These are phyloP conservation scores for Paxillus ammoniavirescens DNA, from an alignment of 768 basidiomycete species.

Conservation along the genomic window DNA sequence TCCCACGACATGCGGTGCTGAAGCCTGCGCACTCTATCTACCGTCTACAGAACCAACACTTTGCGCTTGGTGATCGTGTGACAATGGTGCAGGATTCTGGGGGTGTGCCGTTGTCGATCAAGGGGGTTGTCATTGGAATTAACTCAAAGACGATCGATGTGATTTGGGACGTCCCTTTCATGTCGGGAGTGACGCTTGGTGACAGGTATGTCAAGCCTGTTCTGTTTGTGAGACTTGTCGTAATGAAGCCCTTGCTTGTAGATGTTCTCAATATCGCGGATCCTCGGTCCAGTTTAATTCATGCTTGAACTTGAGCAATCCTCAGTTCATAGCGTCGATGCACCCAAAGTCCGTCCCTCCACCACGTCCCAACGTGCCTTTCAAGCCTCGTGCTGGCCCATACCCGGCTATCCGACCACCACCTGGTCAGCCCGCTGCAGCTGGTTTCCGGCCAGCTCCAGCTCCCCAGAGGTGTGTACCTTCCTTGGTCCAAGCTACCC, in stretches of 20 bases:
- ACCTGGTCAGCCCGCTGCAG: conserved; percentile 50
- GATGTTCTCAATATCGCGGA: conserved; percentile 92
- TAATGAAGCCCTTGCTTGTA: conserved; percentile 25
- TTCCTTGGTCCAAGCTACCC: not conserved
- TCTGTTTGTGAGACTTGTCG: not conserved
- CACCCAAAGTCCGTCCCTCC: conserved; percentile 54
- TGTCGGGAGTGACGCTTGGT: conserved; percentile 85
- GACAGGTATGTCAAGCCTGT: conserved; percentile 54
- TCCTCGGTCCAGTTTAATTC: conserved; percentile 83
- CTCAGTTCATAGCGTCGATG: conserved; percentile 81
- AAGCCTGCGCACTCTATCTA: conserved; percentile 90
- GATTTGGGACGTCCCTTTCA: conserved; percentile 94
- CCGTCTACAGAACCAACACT: conserved; percentile 85
- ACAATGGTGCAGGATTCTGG: conserved; percentile 96
- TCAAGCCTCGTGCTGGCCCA: conserved; percentile 69
- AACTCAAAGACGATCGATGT: conserved; percentile 89
- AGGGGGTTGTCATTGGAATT: conserved; percentile 92
- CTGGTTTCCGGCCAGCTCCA: conserved; percentile 65
- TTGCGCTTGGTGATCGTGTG: conserved; percentile 88
- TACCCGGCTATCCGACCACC: conserved; percentile 57
- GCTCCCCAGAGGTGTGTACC: conserved; percentile 22
- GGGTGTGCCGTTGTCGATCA: conserved; percentile 84
- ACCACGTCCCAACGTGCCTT: conserved; percentile 47
- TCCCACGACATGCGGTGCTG: conserved; percentile 89
- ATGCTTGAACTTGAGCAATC: conserved; percentile 84